These are phyloP conservation scores for Xylaria polymorpha DNA, from an alignment of 2,329 filamentous ascomycete species.

Conservation along the genomic window DNA sequence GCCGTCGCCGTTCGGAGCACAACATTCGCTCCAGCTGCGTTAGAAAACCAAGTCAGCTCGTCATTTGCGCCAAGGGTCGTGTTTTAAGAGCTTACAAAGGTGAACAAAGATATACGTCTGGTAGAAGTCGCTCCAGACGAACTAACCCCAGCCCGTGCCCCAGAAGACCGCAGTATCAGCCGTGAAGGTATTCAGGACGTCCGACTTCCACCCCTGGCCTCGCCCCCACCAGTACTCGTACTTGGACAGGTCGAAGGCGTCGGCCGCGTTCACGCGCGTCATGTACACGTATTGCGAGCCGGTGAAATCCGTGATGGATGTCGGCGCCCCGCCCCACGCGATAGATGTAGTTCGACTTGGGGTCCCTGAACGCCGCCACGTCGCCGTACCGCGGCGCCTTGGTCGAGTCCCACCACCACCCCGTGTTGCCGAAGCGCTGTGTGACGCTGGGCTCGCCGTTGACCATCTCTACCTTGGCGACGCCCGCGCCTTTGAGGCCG, in stretches of 20 bases:
- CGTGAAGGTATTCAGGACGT: conserved; percentile 49
- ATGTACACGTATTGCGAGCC: conserved; percentile 54
- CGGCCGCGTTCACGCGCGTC: conserved; percentile 50
- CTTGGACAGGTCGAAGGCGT: conserved; percentile 52
- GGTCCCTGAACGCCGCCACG: background rate
- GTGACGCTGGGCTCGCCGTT: background rate
- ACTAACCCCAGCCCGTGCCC: background rate
- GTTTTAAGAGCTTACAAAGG: background rate
- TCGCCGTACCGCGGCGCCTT: background rate
- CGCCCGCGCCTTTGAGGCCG: background rate
- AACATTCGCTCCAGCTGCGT: background rate
- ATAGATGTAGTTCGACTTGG: background rate
- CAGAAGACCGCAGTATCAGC: conserved; percentile 51
- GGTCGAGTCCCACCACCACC: background rate
- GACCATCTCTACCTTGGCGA: background rate
- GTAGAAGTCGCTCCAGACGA: background rate
- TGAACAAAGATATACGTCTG: background rate
- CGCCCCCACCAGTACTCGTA: conserved; percentile 58
- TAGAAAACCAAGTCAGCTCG: background rate
- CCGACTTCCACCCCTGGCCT: conserved; percentile 52
- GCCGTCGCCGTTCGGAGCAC: background rate
- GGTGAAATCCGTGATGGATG: conserved; percentile 51
- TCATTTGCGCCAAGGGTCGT: background rate
- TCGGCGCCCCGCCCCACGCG: conserved; percentile 43
- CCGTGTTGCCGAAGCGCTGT: background rate